phyloP scores from a whole-genome alignment of 106 monocot species.

The Acorus gramineus region DNA sequence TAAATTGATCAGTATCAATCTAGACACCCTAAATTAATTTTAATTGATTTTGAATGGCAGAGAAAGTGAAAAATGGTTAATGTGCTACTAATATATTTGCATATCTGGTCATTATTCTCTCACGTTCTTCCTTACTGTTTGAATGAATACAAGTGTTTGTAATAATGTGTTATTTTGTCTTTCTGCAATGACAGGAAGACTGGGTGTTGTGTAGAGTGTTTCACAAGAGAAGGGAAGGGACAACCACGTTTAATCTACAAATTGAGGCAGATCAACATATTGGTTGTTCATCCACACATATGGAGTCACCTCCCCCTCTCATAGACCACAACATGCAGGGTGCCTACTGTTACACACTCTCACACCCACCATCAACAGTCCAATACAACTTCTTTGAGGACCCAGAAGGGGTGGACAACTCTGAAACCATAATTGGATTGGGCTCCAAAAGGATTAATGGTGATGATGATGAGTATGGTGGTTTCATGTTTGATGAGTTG shows the following conservation, averaged over 20 bases:
- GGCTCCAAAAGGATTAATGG: no score
- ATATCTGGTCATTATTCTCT: not conserved
- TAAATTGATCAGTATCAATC: no score
- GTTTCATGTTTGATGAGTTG: slow-evolving; percentile 12
- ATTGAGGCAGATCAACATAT: slow-evolving; percentile 8
- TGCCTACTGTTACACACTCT: slow-evolving; percentile 3
- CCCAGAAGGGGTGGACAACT: slow-evolving; percentile 14
- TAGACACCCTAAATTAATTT: no score
- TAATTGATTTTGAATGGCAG: no score
- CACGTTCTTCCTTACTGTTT: not conserved
- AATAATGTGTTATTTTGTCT: not conserved
- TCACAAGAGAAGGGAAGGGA: slow-evolving; percentile 1
- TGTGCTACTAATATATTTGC: no score
- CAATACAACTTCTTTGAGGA: slow-evolving; percentile 18
- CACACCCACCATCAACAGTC: slow-evolving; percentile 2
- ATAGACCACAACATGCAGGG: not conserved
- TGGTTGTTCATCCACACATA: slow-evolving; percentile 5
- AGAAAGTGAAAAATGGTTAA: no score
- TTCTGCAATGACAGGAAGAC: slow-evolving; percentile 6
- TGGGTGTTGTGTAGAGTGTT: slow-evolving; percentile 19
- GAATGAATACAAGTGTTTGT: not conserved
- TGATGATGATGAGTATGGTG: not conserved
- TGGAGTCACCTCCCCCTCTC: not conserved
- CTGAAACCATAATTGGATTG: not conserved
- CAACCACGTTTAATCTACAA: not conserved